A percentile compares a stretch with the other conserved stretches of the same genome.
phyloP scores from a whole-genome alignment of 2,329 filamentous ascomycete genomes.

The Epichloe gansuensis region DNA sequence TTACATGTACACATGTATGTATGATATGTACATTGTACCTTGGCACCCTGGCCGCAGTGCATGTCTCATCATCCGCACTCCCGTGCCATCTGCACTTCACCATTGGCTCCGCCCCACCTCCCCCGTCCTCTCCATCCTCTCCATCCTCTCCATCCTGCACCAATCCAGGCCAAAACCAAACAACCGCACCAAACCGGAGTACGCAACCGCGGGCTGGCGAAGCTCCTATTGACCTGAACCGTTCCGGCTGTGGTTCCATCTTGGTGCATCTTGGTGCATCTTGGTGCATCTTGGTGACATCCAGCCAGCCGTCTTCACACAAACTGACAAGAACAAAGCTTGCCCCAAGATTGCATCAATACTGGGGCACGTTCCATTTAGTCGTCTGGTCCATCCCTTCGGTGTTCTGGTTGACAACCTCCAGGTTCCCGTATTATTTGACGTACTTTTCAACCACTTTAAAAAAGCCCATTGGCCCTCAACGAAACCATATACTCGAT shows the following conservation, averaged over 20 bases:
- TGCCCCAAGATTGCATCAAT: not conserved
- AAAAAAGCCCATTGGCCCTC: not conserved
- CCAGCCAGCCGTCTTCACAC: not conserved
- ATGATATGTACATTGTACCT: too few species aligned
- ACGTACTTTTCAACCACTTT: not conserved
- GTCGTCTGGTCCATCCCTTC: not conserved
- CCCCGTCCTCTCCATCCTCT: not conserved
- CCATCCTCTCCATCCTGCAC: not conserved
- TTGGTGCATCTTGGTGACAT: too few species aligned
- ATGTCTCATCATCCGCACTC: not conserved
- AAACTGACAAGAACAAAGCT: not conserved
- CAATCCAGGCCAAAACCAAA: not conserved
- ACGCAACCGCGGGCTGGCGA: not conserved
- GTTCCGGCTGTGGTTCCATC: not conserved
- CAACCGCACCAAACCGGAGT: not conserved
- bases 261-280: too few species aligned
- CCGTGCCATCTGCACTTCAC: not conserved
- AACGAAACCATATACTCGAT: not conserved
- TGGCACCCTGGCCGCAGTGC: not conserved
- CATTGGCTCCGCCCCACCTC: conserved; percentile 2
- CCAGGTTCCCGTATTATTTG: not conserved
- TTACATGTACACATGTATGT: too few species aligned
- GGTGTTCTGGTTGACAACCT: not conserved
- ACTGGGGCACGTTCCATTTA: not conserved
- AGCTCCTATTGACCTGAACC: not conserved